A percentile compares a stretch with the other conserved stretches of the same genome.
Evolutionary conservation across 139 green algal species (phyloP).

Genomic region (Raphidocelis subcapitata): DNA sequence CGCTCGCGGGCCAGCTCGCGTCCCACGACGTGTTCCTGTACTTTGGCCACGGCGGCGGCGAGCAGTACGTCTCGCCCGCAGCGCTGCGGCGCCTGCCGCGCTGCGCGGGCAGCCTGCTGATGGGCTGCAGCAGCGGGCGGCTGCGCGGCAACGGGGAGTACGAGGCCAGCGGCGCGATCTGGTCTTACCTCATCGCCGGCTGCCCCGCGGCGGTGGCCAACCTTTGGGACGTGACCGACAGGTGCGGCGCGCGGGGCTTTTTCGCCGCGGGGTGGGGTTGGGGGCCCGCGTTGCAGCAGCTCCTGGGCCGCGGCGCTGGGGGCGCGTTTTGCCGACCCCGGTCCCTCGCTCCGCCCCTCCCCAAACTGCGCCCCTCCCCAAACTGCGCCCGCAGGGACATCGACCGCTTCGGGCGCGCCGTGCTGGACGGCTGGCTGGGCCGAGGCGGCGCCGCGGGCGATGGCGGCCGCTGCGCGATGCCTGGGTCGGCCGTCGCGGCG

Average conservation of each 20-base stretch:
- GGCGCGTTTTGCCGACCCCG: no score
- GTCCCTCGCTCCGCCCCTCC: no score
- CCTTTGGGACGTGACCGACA: conserved; percentile 97
- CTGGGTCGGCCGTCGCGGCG: conserved; percentile 33
- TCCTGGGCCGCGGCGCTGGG: no score
- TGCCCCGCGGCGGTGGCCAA: conserved; percentile 82
- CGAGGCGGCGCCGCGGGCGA: background rate
- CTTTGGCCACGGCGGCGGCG: conserved; percentile 86
- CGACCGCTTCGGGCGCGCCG: conserved; percentile 74
- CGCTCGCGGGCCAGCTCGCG: conserved; percentile 57
- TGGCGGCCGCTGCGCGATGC: background rate
- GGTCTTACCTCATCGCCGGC: conserved; percentile 80
- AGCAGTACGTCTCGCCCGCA: conserved; percentile 71
- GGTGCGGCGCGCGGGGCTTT: no score
- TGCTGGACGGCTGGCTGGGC: conserved; percentile 44
- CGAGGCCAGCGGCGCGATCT: conserved; percentile 62
- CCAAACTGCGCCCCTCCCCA: no score
- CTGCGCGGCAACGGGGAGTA: conserved; percentile 58
- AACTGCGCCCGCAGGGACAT: conserved; percentile 66
- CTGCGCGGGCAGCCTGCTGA: conserved; percentile 75
- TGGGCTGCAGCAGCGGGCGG: conserved; percentile 91
- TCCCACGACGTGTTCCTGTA: conserved; percentile 83
- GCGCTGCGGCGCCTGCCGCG: conserved; percentile 56
- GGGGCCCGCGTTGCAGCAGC: no score
- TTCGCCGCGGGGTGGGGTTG: no score